phyloP scores from a whole-genome alignment of 202 grass and related monocot species.

The Eragrostis tef region DNA sequence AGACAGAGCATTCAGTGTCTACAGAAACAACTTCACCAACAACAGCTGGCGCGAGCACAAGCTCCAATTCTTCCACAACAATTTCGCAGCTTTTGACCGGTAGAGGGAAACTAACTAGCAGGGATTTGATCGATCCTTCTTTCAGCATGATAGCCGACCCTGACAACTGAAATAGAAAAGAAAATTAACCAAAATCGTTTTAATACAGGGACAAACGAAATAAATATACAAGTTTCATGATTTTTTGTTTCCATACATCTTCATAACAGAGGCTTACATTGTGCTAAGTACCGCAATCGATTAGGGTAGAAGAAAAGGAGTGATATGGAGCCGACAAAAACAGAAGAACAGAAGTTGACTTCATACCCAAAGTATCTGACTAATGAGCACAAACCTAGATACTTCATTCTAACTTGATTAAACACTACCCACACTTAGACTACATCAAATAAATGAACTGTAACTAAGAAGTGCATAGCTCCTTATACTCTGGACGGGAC shows the following conservation, averaged over 20 bases:
- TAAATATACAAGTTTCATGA: neutral
- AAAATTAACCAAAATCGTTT: constrained; percentile 31
- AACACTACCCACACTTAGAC: neutral
- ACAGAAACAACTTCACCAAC: constrained; percentile 54
- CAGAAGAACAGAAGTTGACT: constrained; percentile 13
- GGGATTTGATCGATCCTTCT: constrained; percentile 94
- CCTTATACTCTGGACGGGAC: neutral
- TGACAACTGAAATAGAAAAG: constrained; percentile 67
- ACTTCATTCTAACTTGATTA: constrained; percentile 5
- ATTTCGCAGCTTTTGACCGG: constrained; percentile 74
- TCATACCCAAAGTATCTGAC: neutral
- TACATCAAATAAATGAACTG: constrained; percentile 17
- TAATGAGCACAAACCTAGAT: neutral
- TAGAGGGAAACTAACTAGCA: constrained; percentile 79
- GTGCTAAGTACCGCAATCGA: constrained; percentile 8
- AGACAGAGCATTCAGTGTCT: constrained; percentile 59
- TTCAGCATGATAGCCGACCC: constrained; percentile 70
- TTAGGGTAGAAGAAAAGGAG: constrained; percentile 31
- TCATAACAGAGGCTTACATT: neutral
- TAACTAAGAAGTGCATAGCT: constrained; percentile 1
- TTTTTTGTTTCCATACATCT: neutral
- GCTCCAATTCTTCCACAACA: constrained; percentile 81
- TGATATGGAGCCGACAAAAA: neutral
- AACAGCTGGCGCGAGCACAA: constrained; percentile 72
- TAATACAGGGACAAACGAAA: neutral